These are phyloP conservation scores for Plectosphaerella plurivora DNA, from an alignment of 2,329 filamentous ascomycete genomes.

Conservation along the genomic window DNA sequence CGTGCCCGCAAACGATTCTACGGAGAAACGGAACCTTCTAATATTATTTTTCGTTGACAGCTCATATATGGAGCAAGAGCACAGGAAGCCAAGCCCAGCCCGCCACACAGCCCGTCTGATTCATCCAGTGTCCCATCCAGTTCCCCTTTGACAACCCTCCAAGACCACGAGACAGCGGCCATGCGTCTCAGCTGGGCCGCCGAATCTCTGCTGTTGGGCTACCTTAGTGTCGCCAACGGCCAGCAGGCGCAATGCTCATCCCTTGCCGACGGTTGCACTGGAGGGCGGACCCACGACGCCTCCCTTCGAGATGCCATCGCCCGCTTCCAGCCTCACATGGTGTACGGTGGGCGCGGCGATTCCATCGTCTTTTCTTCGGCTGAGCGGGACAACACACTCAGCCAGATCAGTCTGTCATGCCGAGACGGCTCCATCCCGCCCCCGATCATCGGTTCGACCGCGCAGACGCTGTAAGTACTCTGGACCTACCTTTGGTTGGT, in stretches of 20 bases:
- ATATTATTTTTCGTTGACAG: neutral
- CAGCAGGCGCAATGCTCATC: neutral
- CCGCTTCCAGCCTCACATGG: neutral
- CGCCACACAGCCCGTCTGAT: neutral
- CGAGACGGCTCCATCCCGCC: neutral
- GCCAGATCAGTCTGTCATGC: neutral
- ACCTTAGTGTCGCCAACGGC: neutral
- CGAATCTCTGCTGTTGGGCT: no score
- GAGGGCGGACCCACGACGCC: neutral
- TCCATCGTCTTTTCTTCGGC: neutral
- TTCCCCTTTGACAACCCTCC: neutral
- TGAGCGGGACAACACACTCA: neutral
- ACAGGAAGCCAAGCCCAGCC: neutral
- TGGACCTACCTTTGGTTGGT: neutral
- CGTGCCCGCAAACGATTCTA: no score
- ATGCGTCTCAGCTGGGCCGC: no score
- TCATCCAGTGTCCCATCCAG: neutral
- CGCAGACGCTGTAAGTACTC: neutral
- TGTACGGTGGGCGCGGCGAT: neutral
- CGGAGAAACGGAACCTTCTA: no score
- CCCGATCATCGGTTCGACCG: neutral
- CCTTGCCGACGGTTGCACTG: neutral
- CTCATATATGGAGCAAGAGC: neutral
- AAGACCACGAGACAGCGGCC: neutral
- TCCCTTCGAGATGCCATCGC: neutral